phyloP scores from a whole-genome alignment of 2,329 filamentous ascomycete species.

The Scedosporium apiospermum region DNA sequence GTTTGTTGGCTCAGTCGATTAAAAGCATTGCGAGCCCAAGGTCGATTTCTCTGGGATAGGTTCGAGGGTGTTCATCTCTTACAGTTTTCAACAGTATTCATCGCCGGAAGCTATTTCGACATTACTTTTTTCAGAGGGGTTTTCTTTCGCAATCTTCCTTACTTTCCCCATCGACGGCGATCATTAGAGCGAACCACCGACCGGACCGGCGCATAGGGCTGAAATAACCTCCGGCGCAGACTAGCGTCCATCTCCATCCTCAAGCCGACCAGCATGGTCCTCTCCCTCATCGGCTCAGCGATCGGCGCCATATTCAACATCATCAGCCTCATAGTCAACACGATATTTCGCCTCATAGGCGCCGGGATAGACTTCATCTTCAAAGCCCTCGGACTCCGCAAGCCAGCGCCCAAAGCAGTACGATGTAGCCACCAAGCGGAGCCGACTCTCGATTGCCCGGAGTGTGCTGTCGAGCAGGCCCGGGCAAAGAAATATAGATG shows the following conservation, averaged over 20 bases:
- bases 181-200: no score
- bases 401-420: neutral
- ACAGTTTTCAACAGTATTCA: no score
- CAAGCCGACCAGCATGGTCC: neutral
- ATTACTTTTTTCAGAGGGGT: no score
- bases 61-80: no score
- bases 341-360: neutral
- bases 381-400: neutral
- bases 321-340: neutral
- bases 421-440: neutral
- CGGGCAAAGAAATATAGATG: constrained; percentile 35
- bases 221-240: no score
- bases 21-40: no score
- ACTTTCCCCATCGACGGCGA: no score
- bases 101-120: no score
- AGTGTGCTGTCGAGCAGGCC: constrained; percentile 24
- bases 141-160: no score
- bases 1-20: no score
- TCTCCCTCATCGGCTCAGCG: neutral
- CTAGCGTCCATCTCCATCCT: neutral
- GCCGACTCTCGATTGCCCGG: constrained; percentile 13
- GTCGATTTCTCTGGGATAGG: no score
- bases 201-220: no score
- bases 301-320: neutral
- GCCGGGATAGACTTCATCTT: neutral